Evolutionary conservation across 805 yeast species (phyloP).

Genomic region (Pichia nakasei): DNA sequence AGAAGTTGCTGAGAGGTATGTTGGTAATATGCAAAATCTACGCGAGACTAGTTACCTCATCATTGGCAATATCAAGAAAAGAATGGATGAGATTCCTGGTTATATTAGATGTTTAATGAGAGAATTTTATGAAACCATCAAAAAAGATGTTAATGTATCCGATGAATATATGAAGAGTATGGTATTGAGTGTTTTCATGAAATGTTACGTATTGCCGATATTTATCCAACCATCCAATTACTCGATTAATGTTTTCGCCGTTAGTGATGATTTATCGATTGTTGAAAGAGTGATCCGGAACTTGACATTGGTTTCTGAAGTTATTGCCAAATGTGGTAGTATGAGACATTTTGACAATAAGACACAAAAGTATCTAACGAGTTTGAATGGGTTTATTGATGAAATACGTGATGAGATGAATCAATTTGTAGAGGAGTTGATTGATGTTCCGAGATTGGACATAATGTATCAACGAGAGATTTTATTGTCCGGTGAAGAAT

Average conservation of each 20-base stretch:
- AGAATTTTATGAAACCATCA: slow-evolving; percentile 25
- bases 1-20: slow-evolving; percentile 61
- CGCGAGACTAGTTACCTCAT: slow-evolving; percentile 64
- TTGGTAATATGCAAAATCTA: slow-evolving; percentile 61
- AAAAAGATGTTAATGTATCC: slow-evolving; percentile 39
- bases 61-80: slow-evolving; percentile 40
- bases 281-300: slow-evolving; percentile 34
- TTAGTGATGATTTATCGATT: slow-evolving; percentile 20
- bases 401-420: slow-evolving; percentile 40
- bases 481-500: slow-evolving; percentile 47
- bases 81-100: slow-evolving; percentile 38
- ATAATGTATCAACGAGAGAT: slow-evolving; percentile 46
- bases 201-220: slow-evolving; percentile 40
- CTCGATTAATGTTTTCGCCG: slow-evolving; percentile 33
- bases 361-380: slow-evolving; percentile 62
- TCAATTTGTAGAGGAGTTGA: slow-evolving; percentile 36
- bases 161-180: slow-evolving; percentile 55
- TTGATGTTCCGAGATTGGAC: slow-evolving; percentile 51
- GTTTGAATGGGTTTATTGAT: slow-evolving; percentile 64
- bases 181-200: slow-evolving; percentile 57
- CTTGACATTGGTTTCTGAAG: slow-evolving; percentile 45
- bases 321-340: slow-evolving; percentile 55
- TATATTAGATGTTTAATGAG: slow-evolving; percentile 50
- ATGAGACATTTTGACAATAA: slow-evolving; percentile 54
- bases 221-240: slow-evolving; percentile 47